These are phyloP conservation scores for Blastobotrys malaysiensis DNA, from an alignment of 1,139 yeast genomes.

Conservation along the genomic window DNA sequence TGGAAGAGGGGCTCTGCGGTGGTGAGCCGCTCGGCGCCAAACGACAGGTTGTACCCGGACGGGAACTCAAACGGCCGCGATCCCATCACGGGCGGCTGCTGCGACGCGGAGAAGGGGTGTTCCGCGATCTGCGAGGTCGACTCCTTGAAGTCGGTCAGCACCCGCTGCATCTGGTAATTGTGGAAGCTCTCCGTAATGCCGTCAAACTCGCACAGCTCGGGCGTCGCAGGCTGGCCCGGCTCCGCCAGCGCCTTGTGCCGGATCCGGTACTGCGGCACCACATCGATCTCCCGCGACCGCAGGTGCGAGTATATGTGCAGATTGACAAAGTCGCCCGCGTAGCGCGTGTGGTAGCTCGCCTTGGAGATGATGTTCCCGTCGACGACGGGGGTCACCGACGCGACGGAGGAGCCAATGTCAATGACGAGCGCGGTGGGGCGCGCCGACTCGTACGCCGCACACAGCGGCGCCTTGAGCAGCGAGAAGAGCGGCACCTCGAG, in stretches of 20 bases:
- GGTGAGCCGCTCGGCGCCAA: slow-evolving; percentile 62
- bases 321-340: slow-evolving; percentile 41
- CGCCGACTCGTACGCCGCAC: slow-evolving; percentile 53
- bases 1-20: slow-evolving; percentile 77
- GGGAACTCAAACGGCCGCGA: slow-evolving; percentile 76
- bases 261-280: slow-evolving; percentile 33
- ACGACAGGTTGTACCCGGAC: slow-evolving; percentile 54
- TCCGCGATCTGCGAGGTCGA: slow-evolving; percentile 46
- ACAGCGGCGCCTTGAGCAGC: slow-evolving; percentile 76
- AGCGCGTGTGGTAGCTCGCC: slow-evolving; percentile 33
- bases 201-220: slow-evolving; percentile 31
- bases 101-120: slow-evolving; percentile 37
- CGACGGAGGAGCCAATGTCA: slow-evolving; percentile 32
- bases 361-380: slow-evolving; percentile 54
- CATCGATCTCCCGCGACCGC: slow-evolving; percentile 22
- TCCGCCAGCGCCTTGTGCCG: slow-evolving; percentile 29
- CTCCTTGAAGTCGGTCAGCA: slow-evolving; percentile 61
- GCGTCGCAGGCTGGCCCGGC: slow-evolving; percentile 37
- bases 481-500: slow-evolving; percentile 82
- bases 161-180: slow-evolving; percentile 34
- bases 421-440: slow-evolving; percentile 36
- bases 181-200: slow-evolving; percentile 31
- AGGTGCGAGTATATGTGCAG: slow-evolving; percentile 33
- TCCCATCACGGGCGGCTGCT: slow-evolving; percentile 18
- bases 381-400: slow-evolving; percentile 85